A percentile compares a stretch with the other conserved stretches of the same genome.
phyloP scores from a whole-genome alignment of 1,284 basidiomycete species.

The Ceratobasidium sp. region DNA sequence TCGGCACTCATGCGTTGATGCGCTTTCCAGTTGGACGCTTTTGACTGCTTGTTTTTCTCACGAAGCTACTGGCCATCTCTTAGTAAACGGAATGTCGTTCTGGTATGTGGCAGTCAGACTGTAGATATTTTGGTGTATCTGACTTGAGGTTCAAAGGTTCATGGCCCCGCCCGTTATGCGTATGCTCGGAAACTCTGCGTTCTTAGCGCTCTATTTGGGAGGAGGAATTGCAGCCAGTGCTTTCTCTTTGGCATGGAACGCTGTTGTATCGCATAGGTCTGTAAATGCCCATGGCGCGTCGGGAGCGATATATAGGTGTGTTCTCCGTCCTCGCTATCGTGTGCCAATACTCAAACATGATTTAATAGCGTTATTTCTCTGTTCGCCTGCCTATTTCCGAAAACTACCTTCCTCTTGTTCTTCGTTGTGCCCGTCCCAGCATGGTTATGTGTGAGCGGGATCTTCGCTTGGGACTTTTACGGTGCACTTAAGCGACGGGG shows the following conservation, averaged over 20 bases:
- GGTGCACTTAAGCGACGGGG: slow-evolving; percentile 43
- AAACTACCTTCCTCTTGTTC: slow-evolving; percentile 47
- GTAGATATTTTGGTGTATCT: not conserved
- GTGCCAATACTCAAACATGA: not conserved
- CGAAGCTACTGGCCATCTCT: slow-evolving; percentile 43
- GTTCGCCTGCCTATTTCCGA: slow-evolving; percentile 49
- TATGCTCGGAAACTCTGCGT: slow-evolving; percentile 49
- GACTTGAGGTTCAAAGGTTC: slow-evolving; percentile 27
- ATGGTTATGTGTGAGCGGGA: slow-evolving; percentile 49
- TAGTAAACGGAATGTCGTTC: slow-evolving; percentile 49
- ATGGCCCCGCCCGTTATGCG: slow-evolving; percentile 42
- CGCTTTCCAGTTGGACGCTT: slow-evolving; percentile 48
- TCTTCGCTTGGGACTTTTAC: slow-evolving; percentile 48
- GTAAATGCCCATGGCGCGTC: slow-evolving; percentile 48
- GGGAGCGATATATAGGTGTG: slow-evolving; percentile 44
- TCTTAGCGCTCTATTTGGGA: slow-evolving; percentile 49
- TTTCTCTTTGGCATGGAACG: slow-evolving; percentile 46
- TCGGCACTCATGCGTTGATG: not conserved
- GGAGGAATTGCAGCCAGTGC: slow-evolving; percentile 48
- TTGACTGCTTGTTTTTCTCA: slow-evolving; percentile 50
- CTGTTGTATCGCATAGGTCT: slow-evolving; percentile 22
- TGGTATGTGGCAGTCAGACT: slow-evolving; percentile 38
- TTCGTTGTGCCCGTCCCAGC: slow-evolving; percentile 50
- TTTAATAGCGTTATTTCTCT: slow-evolving; percentile 46
- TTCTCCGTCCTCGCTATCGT: not conserved